Evolutionary conservation across 192 early-diverging fungal genomes (phyloP).

Genomic region (Rhizophagus clarus): DNA sequence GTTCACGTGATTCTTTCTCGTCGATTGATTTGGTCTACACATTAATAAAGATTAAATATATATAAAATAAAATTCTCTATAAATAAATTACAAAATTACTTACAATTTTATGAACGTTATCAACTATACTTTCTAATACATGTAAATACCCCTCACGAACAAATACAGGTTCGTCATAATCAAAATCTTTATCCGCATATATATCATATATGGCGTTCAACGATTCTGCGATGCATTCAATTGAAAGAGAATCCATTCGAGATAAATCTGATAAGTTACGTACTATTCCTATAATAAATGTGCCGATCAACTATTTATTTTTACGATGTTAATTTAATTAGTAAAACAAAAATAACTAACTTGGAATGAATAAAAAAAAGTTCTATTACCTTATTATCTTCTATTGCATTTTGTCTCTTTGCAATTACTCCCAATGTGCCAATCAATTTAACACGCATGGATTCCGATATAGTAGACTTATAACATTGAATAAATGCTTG

Average conservation of each 20-base stretch:
- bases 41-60: neutral
- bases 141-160: conserved; percentile 65
- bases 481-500: conserved; percentile 49
- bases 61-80: neutral
- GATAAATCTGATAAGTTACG: conserved; percentile 42
- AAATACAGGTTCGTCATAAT: conserved; percentile 86
- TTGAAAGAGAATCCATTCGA: conserved; percentile 25
- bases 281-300: conserved; percentile 60
- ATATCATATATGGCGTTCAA: conserved; percentile 88
- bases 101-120: conserved; percentile 55
- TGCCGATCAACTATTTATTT: conserved; percentile 57
- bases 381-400: conserved; percentile 62
- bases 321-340: neutral
- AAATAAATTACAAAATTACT: conserved; percentile 28
- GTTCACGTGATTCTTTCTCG: conserved; percentile 63
- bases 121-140: conserved; percentile 56
- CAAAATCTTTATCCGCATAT: conserved; percentile 79
- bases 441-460: conserved; percentile 67
- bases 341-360: neutral
- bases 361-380: too few relatives aligned
- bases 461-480: conserved; percentile 42
- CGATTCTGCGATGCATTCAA: conserved; percentile 66
- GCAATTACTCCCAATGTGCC: conserved; percentile 77
- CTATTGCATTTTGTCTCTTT: conserved; percentile 64
- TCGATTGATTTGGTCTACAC: conserved; percentile 60